Evolutionary conservation across 1,284 basidiomycete genomes (phyloP), one percentile per base, ranked within the genome.

Genomic region (Microbotryum lychnidis-dioicae): DNA sequence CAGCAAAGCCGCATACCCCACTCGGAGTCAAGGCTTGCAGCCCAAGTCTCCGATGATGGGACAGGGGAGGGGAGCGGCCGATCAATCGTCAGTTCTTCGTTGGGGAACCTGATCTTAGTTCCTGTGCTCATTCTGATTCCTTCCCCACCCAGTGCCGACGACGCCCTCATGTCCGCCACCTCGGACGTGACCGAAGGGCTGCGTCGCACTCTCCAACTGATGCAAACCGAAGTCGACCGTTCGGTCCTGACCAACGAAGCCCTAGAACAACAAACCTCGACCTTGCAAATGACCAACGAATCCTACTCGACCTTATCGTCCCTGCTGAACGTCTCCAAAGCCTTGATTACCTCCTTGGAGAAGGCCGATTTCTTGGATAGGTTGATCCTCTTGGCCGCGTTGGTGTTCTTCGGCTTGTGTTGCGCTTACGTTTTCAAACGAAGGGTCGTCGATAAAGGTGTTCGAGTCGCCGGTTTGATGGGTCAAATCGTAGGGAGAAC

Each of bases 291-390:
- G 4, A 85, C 91, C 0, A 86, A 87, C 0, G 76, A 81, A 12
- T 83, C 85, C n/a, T 91, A 96, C 72, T 86, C 90, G 71, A 80
- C 80, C 16, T 85, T 96, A 67, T 82, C 81, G 45, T 80, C 80
- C 56, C 76, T 96, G 59, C 83, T 96, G 73, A 78, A 80, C 55
- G 84, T 87, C 29, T 92, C 90, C 1, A 86, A 87, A 71, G 81
- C 86, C 46, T 82, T 96, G 63, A 85, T 96, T 67, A 87, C 85
- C 20, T 84, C 86, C 0, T 84, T 97, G 50, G 87, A 93, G 75
- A 85, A 86, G 63, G 84, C 90, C 7, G 91, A 96, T 78, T 87
- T 88, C 83, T 79, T 92, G n/a, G 91, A 97, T 77, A 86, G 91
- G 8, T 75, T 92, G 44, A 78, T 94, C 65, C 86, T 97, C 67